Evolutionary conservation across 2,329 filamentous ascomycete species (phyloP).

Genomic region (Lachnellula willkommii): DNA sequence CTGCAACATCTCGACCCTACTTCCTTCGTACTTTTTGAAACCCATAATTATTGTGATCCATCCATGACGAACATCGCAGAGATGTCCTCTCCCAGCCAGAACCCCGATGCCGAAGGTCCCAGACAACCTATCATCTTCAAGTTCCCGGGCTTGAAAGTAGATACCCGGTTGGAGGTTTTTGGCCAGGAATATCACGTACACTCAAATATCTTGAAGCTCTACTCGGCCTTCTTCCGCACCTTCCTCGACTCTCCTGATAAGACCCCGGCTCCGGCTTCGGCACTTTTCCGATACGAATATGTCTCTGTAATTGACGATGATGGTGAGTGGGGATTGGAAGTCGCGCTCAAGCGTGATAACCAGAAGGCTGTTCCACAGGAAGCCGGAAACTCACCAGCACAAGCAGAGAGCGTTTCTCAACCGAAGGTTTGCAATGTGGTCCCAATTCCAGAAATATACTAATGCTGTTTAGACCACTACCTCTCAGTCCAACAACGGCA

Average conservation of each 20-base stretch:
- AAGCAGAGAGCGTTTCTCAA: too few species aligned
- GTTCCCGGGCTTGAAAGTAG: not conserved
- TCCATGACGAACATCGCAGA: not conserved
- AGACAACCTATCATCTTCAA: not conserved
- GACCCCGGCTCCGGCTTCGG: not conserved
- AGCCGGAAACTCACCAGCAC: too few species aligned
- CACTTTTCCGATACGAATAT: conserved; percentile 13
- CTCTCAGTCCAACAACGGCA: not conserved
- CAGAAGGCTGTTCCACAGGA: not conserved
- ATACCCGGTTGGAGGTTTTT: conserved; percentile 8
- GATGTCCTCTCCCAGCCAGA: not conserved
- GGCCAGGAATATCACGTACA: conserved; percentile 3
- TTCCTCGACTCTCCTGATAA: conserved; percentile 15
- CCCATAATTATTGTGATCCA: too few species aligned
- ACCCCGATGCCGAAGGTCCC: not conserved
- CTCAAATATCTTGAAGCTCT: conserved; percentile 6
- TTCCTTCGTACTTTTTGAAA: too few species aligned
- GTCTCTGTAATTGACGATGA: conserved; percentile 13
- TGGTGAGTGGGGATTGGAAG: conserved; percentile 12
- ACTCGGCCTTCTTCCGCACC: conserved; percentile 10
- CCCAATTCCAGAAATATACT: too few species aligned
- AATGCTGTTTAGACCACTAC: too few species aligned
- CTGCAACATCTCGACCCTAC: too few species aligned
- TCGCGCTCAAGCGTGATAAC: not conserved
- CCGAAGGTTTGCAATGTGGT: too few species aligned